A percentile compares a stretch with the other conserved stretches of the same genome.
phyloP scores from a whole-genome alignment of 106 monocot species.

The Narthecium ossifragum region DNA sequence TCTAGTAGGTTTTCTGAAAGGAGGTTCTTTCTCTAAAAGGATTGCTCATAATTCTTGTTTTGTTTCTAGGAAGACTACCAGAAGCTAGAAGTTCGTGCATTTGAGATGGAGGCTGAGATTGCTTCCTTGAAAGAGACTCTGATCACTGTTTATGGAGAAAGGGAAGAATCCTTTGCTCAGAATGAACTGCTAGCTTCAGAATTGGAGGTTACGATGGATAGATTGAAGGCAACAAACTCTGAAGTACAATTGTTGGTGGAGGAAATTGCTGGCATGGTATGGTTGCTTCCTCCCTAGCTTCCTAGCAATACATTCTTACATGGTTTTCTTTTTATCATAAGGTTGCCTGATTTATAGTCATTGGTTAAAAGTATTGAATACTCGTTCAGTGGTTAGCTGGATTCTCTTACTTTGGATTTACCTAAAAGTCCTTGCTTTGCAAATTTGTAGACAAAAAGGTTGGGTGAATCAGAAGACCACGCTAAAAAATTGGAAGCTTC shows the following conservation, averaged over 20 bases:
- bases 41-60: not conserved
- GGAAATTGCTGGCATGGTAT: constrained; percentile 47
- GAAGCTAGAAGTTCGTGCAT: constrained; percentile 45
- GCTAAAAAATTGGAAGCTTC: constrained; percentile 38
- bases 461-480: constrained; percentile 44
- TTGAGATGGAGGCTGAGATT: constrained; percentile 79
- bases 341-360: not conserved
- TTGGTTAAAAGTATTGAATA: too few species aligned
- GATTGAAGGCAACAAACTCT: constrained; percentile 32
- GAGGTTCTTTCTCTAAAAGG: not conserved
- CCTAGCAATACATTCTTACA: not conserved
- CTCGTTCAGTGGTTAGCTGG: constrained; percentile 1
- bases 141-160: constrained; percentile 38
- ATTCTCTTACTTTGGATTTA: too few species aligned
- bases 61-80: constrained; percentile 53
- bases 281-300: not conserved
- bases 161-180: constrained; percentile 43
- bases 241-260: constrained; percentile 50
- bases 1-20: not conserved
- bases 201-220: constrained; percentile 35
- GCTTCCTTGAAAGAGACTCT: constrained; percentile 52
- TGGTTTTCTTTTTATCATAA: not conserved
- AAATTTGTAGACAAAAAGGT: constrained; percentile 37
- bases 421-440: not conserved
- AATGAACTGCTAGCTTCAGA: constrained; percentile 32